Base-by-base conservation (phyloP, 2,329 filamentous ascomycete genomes). In the Aureobasidium sp. region DNA sequence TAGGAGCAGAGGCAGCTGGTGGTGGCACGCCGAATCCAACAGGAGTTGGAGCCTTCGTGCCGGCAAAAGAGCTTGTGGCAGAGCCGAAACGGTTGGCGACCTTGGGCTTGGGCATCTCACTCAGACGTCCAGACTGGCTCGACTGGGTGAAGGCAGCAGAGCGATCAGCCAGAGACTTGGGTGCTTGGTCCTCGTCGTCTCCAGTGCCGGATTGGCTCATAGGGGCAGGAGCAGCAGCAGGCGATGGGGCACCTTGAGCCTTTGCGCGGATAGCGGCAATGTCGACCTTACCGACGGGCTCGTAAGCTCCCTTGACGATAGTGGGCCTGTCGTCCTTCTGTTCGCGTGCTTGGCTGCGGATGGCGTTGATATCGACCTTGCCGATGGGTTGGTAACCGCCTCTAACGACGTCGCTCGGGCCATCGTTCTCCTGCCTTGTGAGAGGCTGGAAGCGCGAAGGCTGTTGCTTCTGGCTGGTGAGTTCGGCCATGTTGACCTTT, bases 321-420 rank as follows among this genome's bases (percentile, higher is more conserved):
- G 88, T 84, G 3, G 94, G 94, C 61, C 91, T 82, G 67, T 96
- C 89, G 70, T 97, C 91, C 29, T 71, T 66, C 73, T 80, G 69
- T 79, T 86, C 79, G 80, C 86, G 71, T 76, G 91, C 78, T 82
- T 90, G 72, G 81, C 86, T 77, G 65, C 94, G 85, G 67, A 99
- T 88, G 40, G 91, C 92, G 27, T 88, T 89, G 75, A 99, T 97
- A 70, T 99, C 92, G n/a, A 99, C 89, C 77, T 97, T 97, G 62
- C 94, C 94, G 68, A 99, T 79, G 22, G 94, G 94, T 73, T 97
- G 91, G 75, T 99, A 99, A 17, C 83, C 88, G 48, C 94, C 94
- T 70, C 78, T 89, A 57, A 97, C 85, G 22, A 97, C 83, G 70
- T 91, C 88, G 12, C 76, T 72, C 27, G 70, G 69, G 27, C 75